These are phyloP conservation scores for Boletus eberwhitei DNA, from an alignment of 768 basidiomycete genomes.

Conservation along the genomic window DNA sequence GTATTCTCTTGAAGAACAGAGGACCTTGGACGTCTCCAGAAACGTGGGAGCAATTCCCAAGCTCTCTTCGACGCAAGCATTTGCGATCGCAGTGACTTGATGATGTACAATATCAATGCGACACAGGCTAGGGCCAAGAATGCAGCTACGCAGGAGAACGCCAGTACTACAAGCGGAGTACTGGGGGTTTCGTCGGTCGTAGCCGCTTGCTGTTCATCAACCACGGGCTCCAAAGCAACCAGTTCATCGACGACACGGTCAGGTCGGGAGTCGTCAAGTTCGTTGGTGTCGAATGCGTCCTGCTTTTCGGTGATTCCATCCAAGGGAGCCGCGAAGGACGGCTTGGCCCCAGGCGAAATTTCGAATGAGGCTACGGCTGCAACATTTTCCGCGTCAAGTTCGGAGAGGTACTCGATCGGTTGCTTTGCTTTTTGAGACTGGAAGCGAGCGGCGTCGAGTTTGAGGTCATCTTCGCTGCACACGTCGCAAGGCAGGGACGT, in stretches of 20 bases:
- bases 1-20: background rate
- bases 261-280: background rate
- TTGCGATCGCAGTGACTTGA: constrained; percentile 16
- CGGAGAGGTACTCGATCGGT: constrained; percentile 30
- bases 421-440: constrained; percentile 30
- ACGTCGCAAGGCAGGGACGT: constrained; percentile 9
- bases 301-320: constrained; percentile 22
- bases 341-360: constrained; percentile 3
- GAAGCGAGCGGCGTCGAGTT: constrained; percentile 27
- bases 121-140: constrained; percentile 25
- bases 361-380: constrained; percentile 22
- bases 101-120: constrained; percentile 19
- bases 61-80: constrained; percentile 21
- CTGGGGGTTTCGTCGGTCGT: background rate
- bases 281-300: constrained; percentile 19
- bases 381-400: constrained; percentile 25
- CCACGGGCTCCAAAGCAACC: background rate
- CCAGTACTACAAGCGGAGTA: constrained; percentile 16
- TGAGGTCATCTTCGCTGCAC: constrained; percentile 17
- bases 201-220: background rate
- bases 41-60: constrained; percentile 23
- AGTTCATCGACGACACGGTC: background rate
- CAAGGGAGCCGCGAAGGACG: constrained; percentile 21
- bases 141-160: constrained; percentile 26
- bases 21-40: constrained; percentile 8